Base-by-base conservation (phyloP, 2,329 filamentous ascomycete genomes). In the Colletotrichum cordylinicola region DNA sequence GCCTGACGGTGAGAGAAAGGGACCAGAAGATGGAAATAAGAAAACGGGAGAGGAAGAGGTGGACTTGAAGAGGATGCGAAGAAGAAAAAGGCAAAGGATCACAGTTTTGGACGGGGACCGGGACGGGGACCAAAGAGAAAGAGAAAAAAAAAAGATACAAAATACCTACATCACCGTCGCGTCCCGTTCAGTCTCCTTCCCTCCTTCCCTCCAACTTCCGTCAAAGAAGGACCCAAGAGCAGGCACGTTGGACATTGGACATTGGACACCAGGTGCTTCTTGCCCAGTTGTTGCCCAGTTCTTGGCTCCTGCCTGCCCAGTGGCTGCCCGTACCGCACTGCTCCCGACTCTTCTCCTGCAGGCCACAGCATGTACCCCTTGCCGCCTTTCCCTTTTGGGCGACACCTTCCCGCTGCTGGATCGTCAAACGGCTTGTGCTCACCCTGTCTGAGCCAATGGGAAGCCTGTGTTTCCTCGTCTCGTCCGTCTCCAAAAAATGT, bases 401-500 rank as follows among this genome's bases (percentile, higher is more conserved):
- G n/a, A 58, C 31, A 73, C 64, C 64, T 75, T 73, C 64, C 58
- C 43, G 64, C 64, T 68, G 64, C 74, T 35, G 52, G 72, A 48
- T 72, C 73, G 69, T 62, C 31, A 62, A 72, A 67, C 69, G 73
- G 73, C 56, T 55, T n/a, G 69, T 75, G 69, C 73, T 29, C 18
- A 33, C 35, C n/a, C n/a, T 27, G 24, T 7, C n/a, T 35, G 4
- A 4, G 24, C 68, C 68, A 75, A 75, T 72, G 62, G n/a, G 15
- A 29, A 24, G 15, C 15, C 37, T 9, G 13, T 58, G 48, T 68
- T 65, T 64, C 73, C 56, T 64, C 48, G 58, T 31, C 37, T 31
- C 8, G 21, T 31, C 55, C 15, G 24, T 31, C 55, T 58, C 27
- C 55, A 31, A 52, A 52, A 52, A 52, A 52, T 67, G 55, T 55